Evolutionary conservation across 2,329 filamentous ascomycete genomes (phyloP).

Genomic region (Penicillium polonicum): DNA sequence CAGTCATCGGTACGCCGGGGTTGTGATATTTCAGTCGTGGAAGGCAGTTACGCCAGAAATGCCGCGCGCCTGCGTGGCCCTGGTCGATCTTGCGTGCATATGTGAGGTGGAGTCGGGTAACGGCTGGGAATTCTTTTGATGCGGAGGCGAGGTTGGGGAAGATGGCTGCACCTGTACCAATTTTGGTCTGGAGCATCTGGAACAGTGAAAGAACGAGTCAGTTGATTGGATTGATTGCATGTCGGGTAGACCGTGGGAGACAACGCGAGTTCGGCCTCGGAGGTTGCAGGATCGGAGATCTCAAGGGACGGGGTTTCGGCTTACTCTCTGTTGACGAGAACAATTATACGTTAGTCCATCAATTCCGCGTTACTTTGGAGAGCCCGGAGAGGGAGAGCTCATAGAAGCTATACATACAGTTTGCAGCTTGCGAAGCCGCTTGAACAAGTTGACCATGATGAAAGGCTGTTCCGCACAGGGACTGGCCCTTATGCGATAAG

Average conservation of each 20-base stretch:
- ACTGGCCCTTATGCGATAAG: conserved; percentile 14
- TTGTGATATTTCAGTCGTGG: conserved; percentile 94
- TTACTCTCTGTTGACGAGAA: conserved; percentile 32
- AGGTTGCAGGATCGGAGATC: conserved; percentile 4
- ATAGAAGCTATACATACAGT: conserved; percentile 54
- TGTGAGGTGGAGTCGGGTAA: conserved; percentile 46
- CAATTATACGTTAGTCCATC: conserved; percentile 17
- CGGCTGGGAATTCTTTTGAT: conserved; percentile 37
- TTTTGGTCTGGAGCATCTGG: conserved; percentile 71
- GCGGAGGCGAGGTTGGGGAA: conserved; percentile 55
- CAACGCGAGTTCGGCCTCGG: neutral
- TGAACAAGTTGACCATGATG: conserved; percentile 51
- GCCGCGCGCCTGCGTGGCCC: conserved; percentile 56
- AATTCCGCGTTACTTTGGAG: neutral
- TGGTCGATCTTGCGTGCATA: conserved; percentile 46
- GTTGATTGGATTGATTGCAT: neutral
- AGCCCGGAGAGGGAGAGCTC: neutral
- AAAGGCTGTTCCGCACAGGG: conserved; percentile 23
- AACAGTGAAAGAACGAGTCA: neutral
- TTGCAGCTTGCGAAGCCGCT: conserved; percentile 72
- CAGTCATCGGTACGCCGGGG: conserved; percentile 76
- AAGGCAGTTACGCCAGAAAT: conserved; percentile 83
- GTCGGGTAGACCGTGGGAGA: neutral
- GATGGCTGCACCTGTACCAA: conserved; percentile 79
- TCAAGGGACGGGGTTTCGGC: conserved; percentile 7